A percentile compares a stretch with the other conserved stretches of the same genome.
Evolutionary conservation across 1,284 basidiomycete genomes (phyloP).

Genomic region (Moesziomyces globuligerus): DNA sequence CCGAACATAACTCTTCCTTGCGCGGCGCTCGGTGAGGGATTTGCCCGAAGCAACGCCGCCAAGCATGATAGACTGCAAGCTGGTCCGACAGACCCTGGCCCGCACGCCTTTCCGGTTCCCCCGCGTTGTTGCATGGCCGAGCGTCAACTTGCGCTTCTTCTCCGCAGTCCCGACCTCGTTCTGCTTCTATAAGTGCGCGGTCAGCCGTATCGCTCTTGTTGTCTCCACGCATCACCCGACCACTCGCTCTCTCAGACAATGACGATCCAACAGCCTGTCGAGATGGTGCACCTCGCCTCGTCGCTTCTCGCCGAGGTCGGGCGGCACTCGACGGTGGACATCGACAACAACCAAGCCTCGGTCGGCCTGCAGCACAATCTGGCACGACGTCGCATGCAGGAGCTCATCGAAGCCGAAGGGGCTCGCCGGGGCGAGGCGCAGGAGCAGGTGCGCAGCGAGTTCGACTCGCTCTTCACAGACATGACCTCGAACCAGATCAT

Average conservation of each 20-base stretch:
- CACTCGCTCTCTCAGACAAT: slow-evolving; percentile 1
- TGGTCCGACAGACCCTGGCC: slow-evolving; percentile 1
- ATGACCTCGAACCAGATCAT: slow-evolving; percentile 40
- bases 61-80: not conserved
- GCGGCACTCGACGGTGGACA: slow-evolving; percentile 16
- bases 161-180: not conserved
- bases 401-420: slow-evolving; percentile 3
- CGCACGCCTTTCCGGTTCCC: slow-evolving; percentile 1
- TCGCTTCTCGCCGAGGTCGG: slow-evolving; percentile 21
- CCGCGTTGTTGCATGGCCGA: not conserved
- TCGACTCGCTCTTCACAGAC: slow-evolving; percentile 22
- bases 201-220: not conserved
- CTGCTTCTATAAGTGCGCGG: not conserved
- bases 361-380: slow-evolving; percentile 27
- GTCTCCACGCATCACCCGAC: too few relatives aligned
- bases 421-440: not conserved
- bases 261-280: slow-evolving; percentile 6
- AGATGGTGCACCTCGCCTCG: slow-evolving; percentile 17
- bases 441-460: slow-evolving; percentile 15
- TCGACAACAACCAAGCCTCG: slow-evolving; percentile 30
- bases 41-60: not conserved
- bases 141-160: slow-evolving; percentile 10
- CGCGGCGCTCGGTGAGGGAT: not conserved
- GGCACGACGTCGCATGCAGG: slow-evolving; percentile 23
- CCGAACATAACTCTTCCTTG: not conserved